Evolutionary conservation across 2,329 filamentous ascomycete genomes (phyloP), one percentile per base, ranked within the genome.

Genomic region (Davidsoniella eucalypti): DNA sequence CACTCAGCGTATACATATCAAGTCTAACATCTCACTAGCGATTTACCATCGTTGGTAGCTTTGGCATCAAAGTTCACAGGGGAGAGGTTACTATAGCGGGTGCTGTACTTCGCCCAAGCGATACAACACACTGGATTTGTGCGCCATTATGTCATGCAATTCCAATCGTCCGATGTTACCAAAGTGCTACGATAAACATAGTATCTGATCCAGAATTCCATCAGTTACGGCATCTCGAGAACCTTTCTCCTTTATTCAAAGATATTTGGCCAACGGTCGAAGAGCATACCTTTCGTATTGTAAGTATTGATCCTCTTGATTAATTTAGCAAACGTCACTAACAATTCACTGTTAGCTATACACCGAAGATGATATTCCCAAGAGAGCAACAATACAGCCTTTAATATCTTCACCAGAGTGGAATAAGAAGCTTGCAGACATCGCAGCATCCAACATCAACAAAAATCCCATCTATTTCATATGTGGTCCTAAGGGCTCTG

Each of bases 61-160:
- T 79, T 61, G 76, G 78, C 14, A 60, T 90, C 26, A 67, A 67
- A 10, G 70, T 90, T 0, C 58, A 67, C 7, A 69, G 68, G 48
- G 85, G 85, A 2, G 69, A 78, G 41, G 66, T 83, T 21, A 78
- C 75, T 1, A 61, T 90, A 23, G 72, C 77, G 12, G 83, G 84
- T 14, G 78, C 82, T 5, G 73, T 70, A 5, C 60, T 90, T 3
- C 65, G 67, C 9, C 60, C 71, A 1, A 67, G 69, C 0, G 64
- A 69, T 23, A 61, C 57, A 1, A 59, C 66, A 5, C 66, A 73
- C 55, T 78, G 74, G 67, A 69, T 85, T 14, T 77, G 76, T 60
- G 80, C 82, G 14, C 76, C 83, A 1, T 72, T 74, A 40, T 84
- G 80, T 37, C 77, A 86, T 58, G 78, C 84, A 1, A 63, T 90